A percentile compares a stretch with the other conserved stretches of the same genome.
Evolutionary conservation across 1,284 basidiomycete species (phyloP).

Genomic region (Cryptococcus maquisensis): DNA sequence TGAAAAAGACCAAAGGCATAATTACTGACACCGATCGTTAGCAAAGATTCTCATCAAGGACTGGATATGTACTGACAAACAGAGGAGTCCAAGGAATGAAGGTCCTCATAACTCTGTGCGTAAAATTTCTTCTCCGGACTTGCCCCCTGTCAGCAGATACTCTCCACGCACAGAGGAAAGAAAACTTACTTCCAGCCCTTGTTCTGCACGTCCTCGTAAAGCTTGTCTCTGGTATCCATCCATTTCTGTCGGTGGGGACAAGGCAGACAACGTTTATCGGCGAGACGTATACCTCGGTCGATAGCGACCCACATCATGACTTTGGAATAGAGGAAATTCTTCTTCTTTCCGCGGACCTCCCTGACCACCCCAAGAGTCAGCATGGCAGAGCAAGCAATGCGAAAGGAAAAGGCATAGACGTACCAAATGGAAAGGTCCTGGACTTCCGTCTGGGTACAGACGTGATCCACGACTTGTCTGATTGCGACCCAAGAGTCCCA

Average conservation of each 20-base stretch:
- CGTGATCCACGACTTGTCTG: constrained; percentile 50
- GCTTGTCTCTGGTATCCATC: constrained; percentile 65
- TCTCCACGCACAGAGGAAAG: background rate
- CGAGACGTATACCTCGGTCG: constrained; percentile 80
- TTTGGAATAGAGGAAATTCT: constrained; percentile 86
- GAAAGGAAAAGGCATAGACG: constrained; percentile 50
- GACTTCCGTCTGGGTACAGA: constrained; percentile 35
- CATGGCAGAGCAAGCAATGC: background rate
- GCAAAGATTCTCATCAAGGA: background rate
- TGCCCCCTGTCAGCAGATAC: background rate
- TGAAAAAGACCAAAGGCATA: constrained; percentile 61
- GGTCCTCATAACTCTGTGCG: constrained; percentile 51
- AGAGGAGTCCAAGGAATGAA: constrained; percentile 50
- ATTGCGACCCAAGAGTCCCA: constrained; percentile 65
- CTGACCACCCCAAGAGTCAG: constrained; percentile 46
- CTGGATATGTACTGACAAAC: constrained; percentile 31
- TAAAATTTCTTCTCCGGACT: constrained; percentile 40
- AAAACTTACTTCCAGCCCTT: constrained; percentile 61
- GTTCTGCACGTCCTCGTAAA: constrained; percentile 71
- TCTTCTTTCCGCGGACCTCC: constrained; percentile 76
- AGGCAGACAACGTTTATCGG: constrained; percentile 70
- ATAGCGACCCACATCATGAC: constrained; percentile 93
- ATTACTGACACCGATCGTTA: constrained; percentile 19
- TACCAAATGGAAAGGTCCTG: constrained; percentile 63
- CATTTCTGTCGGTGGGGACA: constrained; percentile 58